Evolutionary conservation across 306 rosid species (phyloP).

Genomic region (Medicago arabica): DNA sequence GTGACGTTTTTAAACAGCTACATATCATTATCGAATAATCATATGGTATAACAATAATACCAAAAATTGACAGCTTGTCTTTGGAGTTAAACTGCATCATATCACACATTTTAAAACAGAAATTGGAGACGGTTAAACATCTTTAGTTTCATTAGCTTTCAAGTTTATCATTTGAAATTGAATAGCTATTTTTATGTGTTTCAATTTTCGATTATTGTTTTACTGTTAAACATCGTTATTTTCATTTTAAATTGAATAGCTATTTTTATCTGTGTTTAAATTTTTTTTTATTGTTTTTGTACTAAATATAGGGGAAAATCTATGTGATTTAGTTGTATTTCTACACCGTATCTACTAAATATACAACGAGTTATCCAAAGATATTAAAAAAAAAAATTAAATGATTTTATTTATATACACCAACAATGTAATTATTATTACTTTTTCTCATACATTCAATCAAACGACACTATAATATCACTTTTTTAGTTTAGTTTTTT

Average conservation of each 20-base stretch:
- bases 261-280: neutral
- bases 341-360: too few species aligned
- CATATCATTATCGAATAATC: neutral
- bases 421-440: too few species aligned
- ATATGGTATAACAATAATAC: neutral
- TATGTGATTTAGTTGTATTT: neutral
- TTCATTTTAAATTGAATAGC: neutral
- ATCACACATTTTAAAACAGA: neutral
- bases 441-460: too few species aligned
- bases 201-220: neutral
- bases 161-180: neutral
- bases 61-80: neutral
- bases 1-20: neutral
- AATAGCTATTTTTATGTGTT: neutral
- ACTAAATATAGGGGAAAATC: neutral
- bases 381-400: too few species aligned
- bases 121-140: neutral
- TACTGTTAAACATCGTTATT: neutral
- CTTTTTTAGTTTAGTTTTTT: too few species aligned
- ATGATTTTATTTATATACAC: too few species aligned
- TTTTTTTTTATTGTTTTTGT: neutral
- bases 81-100: neutral
- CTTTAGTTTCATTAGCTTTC: neutral
- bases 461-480: too few species aligned
- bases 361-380: too few species aligned